Percentiles rank a stretch among this genome's conserved stretches.
Evolutionary conservation across 2,329 filamentous ascomycete species (phyloP).

Genomic region (Sporothrix brasiliensis): DNA sequence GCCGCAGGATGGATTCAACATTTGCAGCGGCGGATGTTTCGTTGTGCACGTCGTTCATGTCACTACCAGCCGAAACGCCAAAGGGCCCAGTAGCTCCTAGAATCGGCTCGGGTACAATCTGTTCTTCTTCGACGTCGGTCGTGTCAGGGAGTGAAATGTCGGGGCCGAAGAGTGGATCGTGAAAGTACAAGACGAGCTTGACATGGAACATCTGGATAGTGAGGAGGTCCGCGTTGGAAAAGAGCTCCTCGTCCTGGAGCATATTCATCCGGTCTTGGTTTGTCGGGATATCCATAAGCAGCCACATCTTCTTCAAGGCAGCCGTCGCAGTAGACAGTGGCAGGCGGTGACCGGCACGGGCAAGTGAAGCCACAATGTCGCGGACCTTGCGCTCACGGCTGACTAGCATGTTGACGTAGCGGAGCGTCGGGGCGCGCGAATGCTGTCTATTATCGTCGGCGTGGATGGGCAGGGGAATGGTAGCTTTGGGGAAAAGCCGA

Average conservation of each 20-base stretch:
- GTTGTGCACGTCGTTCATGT: not conserved
- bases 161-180: conserved; percentile 61
- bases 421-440: conserved; percentile 46
- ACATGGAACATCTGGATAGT: conserved; percentile 66
- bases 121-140: not conserved
- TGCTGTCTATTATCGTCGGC: not conserved
- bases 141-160: conserved; percentile 44
- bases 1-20: not conserved
- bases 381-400: conserved; percentile 59
- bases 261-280: conserved; percentile 58
- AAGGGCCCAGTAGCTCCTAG: not conserved
- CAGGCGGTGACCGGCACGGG: conserved; percentile 59
- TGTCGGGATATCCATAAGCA: conserved; percentile 67
- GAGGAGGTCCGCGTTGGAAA: conserved; percentile 63
- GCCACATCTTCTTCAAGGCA: conserved; percentile 69
- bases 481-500: conserved; percentile 54
- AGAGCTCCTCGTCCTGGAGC: conserved; percentile 54
- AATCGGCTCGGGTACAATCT: not conserved
- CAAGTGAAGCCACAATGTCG: conserved; percentile 66
- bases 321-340: conserved; percentile 44
- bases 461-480: not conserved
- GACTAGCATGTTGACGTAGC: conserved; percentile 69
- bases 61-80: not conserved
- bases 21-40: not conserved
- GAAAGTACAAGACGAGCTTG: conserved; percentile 72